phyloP scores from a whole-genome alignment of 208 protist species.

The Crithidia sp. region DNA sequence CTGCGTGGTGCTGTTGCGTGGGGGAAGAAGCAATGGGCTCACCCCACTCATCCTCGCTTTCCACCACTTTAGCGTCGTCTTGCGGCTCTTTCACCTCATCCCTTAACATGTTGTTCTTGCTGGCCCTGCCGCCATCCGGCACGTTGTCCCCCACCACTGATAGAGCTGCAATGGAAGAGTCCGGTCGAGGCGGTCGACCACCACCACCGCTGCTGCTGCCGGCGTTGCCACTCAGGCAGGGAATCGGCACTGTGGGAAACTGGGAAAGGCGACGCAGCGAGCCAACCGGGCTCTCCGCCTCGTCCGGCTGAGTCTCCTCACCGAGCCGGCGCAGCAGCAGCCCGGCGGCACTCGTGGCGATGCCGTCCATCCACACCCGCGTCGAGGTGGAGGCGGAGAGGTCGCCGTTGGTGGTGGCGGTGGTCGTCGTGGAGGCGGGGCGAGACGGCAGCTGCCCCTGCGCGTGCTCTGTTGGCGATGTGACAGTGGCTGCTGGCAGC shows the following conservation, averaged over 20 bases:
- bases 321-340: not conserved
- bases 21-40: constrained; percentile 15
- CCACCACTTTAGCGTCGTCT: not conserved
- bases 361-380: constrained; percentile 4
- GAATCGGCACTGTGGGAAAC: not conserved
- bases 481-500: not conserved
- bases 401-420: constrained; percentile 1
- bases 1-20: not conserved
- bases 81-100: constrained; percentile 1
- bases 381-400: constrained; percentile 13
- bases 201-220: not conserved
- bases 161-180: too few species aligned
- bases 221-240: not conserved
- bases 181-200: too few species aligned
- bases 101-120: too few species aligned
- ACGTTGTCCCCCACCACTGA: too few species aligned
- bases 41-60: constrained; percentile 16
- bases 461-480: not conserved
- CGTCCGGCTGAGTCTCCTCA: not conserved
- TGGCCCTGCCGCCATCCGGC: too few species aligned
- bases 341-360: not conserved
- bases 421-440: constrained; percentile 5
- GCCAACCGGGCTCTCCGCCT: constrained; percentile 8
- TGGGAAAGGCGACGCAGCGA: not conserved
- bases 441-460: not conserved